Evolutionary conservation across 164 flowering plant genomes (phyloP), one percentile per base, ranked within the genome.

Genomic region (Aristolochia fimbriata): DNA sequence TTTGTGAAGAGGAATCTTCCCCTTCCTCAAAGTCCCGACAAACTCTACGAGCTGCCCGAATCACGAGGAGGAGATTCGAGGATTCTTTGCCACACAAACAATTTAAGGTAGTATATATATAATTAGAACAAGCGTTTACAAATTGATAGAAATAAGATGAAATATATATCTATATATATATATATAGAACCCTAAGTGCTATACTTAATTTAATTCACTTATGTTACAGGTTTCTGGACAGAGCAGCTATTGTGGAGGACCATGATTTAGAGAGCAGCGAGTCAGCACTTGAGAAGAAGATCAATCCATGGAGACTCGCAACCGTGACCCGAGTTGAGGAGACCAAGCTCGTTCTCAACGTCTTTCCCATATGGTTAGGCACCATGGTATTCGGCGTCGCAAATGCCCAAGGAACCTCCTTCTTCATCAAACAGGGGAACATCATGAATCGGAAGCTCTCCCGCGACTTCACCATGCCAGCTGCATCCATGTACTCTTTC

Each of bases 71-170:
- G 65, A 13, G 65, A 62, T 0, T 76, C 73, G 17, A 80, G 95
- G 71, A 77, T 78, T 57, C 73, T 90, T 4, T 58, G 71, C 61
- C 95, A 87, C 70, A 85, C 99, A 20, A 41, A 64, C 43, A 81
- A 68, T 43, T 83, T 88, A 37, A 86, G 77, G 99, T 93, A 82
- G n/a, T n/a, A n/a, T n/a, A n/a, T n/a, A n/a, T n/a, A n/a, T n/a
- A n/a, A n/a, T n/a, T n/a, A n/a, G n/a, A n/a, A n/a, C n/a, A n/a
- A n/a, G n/a, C n/a, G n/a, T n/a, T n/a, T n/a, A n/a, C n/a, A n/a
- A n/a, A n/a, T n/a, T n/a, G n/a, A n/a, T n/a, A n/a, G n/a, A n/a
- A n/a, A n/a, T n/a, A n/a, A n/a, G n/a, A n/a, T n/a, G n/a, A n/a
- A n/a, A n/a, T n/a, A n/a, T n/a, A n/a, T n/a, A n/a, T n/a, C n/a